These are phyloP conservation scores for Spergularia marina DNA, from an alignment of 148 eudicot genomes.

Conservation along the genomic window DNA sequence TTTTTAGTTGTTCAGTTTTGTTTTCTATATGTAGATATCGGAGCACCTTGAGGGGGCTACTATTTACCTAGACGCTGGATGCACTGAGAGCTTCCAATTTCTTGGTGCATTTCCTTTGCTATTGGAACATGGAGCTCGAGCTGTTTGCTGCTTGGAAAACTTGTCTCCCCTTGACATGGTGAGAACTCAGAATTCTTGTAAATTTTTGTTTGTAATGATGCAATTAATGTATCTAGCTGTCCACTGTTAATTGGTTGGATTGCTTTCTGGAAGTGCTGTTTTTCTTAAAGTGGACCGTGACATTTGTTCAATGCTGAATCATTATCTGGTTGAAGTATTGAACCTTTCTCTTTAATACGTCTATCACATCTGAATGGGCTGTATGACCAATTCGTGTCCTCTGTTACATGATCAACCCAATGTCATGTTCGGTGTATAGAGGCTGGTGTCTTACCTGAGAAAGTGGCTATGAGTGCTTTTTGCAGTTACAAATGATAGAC, in stretches of 20 bases:
- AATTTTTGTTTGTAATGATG: neutral
- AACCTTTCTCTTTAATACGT: neutral
- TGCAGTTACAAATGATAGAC: neutral
- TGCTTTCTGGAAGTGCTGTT: neutral
- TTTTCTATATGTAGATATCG: slow-evolving; percentile 49
- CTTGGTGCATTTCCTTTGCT: slow-evolving; percentile 77
- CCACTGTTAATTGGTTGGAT: neutral
- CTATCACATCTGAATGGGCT: too few relatives aligned
- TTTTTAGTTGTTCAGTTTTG: neutral
- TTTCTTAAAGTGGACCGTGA: neutral
- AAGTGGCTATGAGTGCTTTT: neutral
- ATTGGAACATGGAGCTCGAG: slow-evolving; percentile 74
- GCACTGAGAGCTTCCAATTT: slow-evolving; percentile 86
- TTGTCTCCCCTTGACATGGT: slow-evolving; percentile 77
- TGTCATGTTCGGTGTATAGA: too few relatives aligned
- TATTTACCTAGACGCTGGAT: slow-evolving; percentile 88
- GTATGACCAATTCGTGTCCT: neutral
- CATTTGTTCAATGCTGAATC: neutral
- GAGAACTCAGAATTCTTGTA: slow-evolving; percentile 19
- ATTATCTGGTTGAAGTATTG: neutral
- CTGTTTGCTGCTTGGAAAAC: slow-evolving; percentile 91
- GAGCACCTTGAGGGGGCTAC: slow-evolving; percentile 68
- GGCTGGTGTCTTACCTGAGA: neutral
- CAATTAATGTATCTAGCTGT: slow-evolving; percentile 1
- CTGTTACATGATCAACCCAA: neutral